A percentile compares a stretch with the other conserved stretches of the same genome.
These are phyloP conservation scores for Nyctanthes arbortristis DNA, from an alignment of 257 asterid species.

Conservation along the genomic window DNA sequence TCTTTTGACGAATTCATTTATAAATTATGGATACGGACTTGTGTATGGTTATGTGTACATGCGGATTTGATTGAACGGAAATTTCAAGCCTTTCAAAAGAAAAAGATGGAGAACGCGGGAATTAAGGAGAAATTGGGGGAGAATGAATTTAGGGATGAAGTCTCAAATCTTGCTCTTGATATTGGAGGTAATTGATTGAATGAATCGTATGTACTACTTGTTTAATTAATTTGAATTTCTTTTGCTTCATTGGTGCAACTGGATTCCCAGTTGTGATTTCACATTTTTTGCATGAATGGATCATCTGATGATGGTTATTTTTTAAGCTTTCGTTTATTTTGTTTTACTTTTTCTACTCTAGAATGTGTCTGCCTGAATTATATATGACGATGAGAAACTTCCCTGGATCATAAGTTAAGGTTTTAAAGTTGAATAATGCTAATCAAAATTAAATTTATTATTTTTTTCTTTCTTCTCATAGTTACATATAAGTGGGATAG, in stretches of 20 bases:
- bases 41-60: constrained; percentile 13
- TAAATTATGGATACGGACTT: not conserved
- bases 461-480: not conserved
- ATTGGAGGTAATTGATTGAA: constrained; percentile 74
- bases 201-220: constrained; percentile 7
- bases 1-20: constrained; percentile 27
- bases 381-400: not conserved
- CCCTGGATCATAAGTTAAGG: not conserved
- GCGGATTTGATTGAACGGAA: not conserved
- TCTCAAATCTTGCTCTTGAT: constrained; percentile 78
- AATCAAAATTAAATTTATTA: not conserved
- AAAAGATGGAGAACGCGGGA: constrained; percentile 24
- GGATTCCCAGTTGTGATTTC: not conserved
- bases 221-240: not conserved
- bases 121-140: constrained; percentile 27
- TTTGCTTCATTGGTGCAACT: not conserved
- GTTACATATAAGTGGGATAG: not conserved
- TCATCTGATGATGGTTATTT: not conserved
- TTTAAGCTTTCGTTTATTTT: constrained; percentile 1
- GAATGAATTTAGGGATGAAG: constrained; percentile 42
- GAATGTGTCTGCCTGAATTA: not conserved
- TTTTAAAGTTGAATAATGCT: not conserved
- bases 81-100: not conserved
- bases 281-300: not conserved
- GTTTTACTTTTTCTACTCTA: not conserved